Evolutionary conservation across 352 stramenopile species (phyloP).

Genomic region (Globisporangium uncinulatum): DNA sequence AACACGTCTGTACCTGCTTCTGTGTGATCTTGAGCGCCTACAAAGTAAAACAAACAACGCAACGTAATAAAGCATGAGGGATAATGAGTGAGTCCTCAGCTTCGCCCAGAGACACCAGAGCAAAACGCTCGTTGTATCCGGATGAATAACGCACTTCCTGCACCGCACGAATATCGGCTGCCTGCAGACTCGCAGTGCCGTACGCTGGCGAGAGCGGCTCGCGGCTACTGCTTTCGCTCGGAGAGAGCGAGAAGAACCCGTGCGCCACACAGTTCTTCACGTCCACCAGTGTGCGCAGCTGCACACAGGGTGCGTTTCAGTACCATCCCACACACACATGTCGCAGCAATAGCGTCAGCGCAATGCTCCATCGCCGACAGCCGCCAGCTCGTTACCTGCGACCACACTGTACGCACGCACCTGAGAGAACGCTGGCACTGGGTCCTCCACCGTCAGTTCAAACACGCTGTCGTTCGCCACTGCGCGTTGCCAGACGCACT

Average conservation of each 20-base stretch:
- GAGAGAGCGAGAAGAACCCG: conserved; percentile 53
- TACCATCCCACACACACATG: not conserved
- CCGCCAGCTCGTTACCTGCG: no score
- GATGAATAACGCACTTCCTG: conserved; percentile 36
- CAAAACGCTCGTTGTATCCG: not conserved
- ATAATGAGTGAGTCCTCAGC: not conserved
- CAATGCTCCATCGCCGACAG: no score
- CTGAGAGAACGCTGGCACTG: conserved; percentile 62
- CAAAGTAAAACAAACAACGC: not conserved
- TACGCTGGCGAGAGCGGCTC: conserved; percentile 14
- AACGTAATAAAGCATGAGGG: not conserved
- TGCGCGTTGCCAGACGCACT: conserved; percentile 53
- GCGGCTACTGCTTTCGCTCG: conserved; percentile 13
- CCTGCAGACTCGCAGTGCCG: conserved; percentile 35
- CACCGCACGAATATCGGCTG: conserved; percentile 50
- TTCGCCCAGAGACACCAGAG: no score
- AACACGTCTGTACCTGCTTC: conserved; percentile 74
- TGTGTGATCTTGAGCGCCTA: conserved; percentile 74
- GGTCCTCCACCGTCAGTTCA: conserved; percentile 83
- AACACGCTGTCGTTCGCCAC: conserved; percentile 53
- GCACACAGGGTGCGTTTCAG: not conserved
- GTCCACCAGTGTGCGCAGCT: conserved; percentile 74
- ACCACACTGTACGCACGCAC: not conserved
- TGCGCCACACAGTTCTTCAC: conserved; percentile 51
- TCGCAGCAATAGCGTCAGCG: not conserved